phyloP scores from a whole-genome alignment of 768 basidiomycete species.

The Amanita polypyramis region DNA sequence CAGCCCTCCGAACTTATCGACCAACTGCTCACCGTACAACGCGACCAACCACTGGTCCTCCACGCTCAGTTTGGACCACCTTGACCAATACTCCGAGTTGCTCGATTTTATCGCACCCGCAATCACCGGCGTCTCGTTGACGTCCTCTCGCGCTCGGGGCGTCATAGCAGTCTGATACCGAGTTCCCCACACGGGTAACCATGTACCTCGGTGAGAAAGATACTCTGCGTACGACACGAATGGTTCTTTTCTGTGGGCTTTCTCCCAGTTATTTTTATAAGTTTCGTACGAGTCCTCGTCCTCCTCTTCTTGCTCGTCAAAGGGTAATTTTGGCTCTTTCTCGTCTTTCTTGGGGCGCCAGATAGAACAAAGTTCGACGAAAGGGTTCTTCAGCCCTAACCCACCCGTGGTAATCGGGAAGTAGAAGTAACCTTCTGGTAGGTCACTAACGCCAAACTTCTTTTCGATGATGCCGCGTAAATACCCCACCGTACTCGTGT shows the following conservation, averaged over 20 bases:
- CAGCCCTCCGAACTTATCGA: neutral
- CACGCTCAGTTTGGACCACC: slow-evolving; percentile 12
- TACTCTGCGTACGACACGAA: slow-evolving; percentile 13
- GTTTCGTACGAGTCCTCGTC: slow-evolving; percentile 18
- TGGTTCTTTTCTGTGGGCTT: neutral
- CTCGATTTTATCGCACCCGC: neutral
- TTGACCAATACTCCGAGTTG: slow-evolving; percentile 4
- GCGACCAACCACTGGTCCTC: slow-evolving; percentile 27
- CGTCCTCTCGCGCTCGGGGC: neutral
- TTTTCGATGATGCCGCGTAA: slow-evolving; percentile 14
- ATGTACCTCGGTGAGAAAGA: slow-evolving; percentile 9
- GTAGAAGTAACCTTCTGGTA: slow-evolving; percentile 31
- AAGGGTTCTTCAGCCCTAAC: slow-evolving; percentile 22
- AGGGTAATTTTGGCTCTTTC: slow-evolving; percentile 9
- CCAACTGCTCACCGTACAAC: slow-evolving; percentile 14
- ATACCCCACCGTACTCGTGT: slow-evolving; percentile 15
- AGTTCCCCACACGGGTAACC: slow-evolving; percentile 8
- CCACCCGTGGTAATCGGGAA: slow-evolving; percentile 27
- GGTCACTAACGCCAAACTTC: slow-evolving; percentile 20
- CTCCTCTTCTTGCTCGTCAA: slow-evolving; percentile 13
- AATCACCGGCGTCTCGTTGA: neutral
- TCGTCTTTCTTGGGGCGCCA: slow-evolving; percentile 15
- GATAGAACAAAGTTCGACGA: slow-evolving; percentile 16
- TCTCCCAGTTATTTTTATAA: slow-evolving; percentile 14
- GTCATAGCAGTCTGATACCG: slow-evolving; percentile 9